Evolutionary conservation across 2,329 filamentous ascomycete genomes (phyloP).

Genomic region (Colletotrichum higginsianum): DNA sequence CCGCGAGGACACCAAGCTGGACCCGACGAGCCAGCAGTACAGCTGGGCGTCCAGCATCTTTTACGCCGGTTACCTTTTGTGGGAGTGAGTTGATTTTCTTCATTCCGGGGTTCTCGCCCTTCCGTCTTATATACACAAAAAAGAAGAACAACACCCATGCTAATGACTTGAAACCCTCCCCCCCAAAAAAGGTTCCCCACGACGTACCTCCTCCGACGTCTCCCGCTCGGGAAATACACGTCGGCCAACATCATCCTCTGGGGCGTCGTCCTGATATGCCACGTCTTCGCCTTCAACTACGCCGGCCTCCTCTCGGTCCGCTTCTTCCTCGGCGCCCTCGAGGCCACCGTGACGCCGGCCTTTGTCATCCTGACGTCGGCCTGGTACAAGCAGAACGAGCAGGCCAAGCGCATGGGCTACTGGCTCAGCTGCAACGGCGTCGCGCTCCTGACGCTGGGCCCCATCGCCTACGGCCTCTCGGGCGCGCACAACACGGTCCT

Average conservation of each 20-base stretch:
- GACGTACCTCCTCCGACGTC: slow-evolving; percentile 50
- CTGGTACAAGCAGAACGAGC: slow-evolving; percentile 52
- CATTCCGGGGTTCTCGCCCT: too few relatives aligned
- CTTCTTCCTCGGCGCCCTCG: slow-evolving; percentile 47
- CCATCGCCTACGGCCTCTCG: slow-evolving; percentile 46
- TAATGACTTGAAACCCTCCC: not conserved
- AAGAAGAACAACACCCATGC: too few relatives aligned
- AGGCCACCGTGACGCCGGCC: slow-evolving; percentile 47
- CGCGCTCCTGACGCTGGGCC: slow-evolving; percentile 43
- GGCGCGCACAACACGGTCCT: slow-evolving; percentile 34
- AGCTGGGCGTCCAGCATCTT: slow-evolving; percentile 45
- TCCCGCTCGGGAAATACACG: slow-evolving; percentile 54
- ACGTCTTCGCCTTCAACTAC: slow-evolving; percentile 44
- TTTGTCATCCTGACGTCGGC: slow-evolving; percentile 47
- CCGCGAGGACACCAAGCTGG: slow-evolving; percentile 38
- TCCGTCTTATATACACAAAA: too few relatives aligned
- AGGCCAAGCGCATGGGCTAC: slow-evolving; percentile 48
- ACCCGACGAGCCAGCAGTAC: slow-evolving; percentile 41
- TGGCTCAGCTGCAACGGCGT: slow-evolving; percentile 46
- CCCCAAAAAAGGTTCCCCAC: slow-evolving; percentile 52
- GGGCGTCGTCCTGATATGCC: slow-evolving; percentile 52
- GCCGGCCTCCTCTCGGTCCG: slow-evolving; percentile 45
- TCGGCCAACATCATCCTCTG: slow-evolving; percentile 56
- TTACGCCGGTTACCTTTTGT: slow-evolving; percentile 45
- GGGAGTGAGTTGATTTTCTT: slow-evolving; percentile 40